These are phyloP conservation scores for Tuber umbilicatum DNA, from an alignment of 495 filamentous ascomycete species.

Conservation along the genomic window DNA sequence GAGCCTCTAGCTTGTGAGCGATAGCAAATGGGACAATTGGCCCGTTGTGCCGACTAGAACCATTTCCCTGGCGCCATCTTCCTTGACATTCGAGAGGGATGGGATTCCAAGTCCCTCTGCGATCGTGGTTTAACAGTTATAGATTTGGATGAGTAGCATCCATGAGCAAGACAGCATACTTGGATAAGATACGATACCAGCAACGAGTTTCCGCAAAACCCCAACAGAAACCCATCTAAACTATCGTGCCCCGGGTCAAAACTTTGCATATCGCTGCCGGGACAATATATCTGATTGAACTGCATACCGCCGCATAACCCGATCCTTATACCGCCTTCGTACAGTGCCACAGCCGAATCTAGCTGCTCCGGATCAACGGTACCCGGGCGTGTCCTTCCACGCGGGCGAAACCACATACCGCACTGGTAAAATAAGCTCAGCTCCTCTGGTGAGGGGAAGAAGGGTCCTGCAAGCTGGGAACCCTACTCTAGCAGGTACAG, in stretches of 20 bases:
- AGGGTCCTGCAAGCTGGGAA: no score
- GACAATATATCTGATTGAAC: no score
- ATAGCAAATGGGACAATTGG: neutral
- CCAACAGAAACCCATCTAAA: neutral
- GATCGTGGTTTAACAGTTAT: neutral
- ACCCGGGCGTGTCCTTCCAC: neutral
- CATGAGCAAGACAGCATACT: neutral
- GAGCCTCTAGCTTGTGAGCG: neutral
- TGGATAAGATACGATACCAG: neutral
- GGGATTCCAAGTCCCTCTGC: neutral
- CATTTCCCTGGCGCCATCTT: neutral
- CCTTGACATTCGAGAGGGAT: neutral
- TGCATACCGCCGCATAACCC: no score
- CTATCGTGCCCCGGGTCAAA: conserved; percentile 3
- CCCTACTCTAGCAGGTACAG: neutral
- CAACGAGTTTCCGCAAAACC: neutral
- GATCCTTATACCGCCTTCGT: neutral
- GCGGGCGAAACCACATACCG: neutral
- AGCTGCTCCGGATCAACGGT: neutral
- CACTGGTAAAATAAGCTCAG: neutral
- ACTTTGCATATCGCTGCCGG: neutral
- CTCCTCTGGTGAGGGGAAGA: neutral
- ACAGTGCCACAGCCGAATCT: neutral
- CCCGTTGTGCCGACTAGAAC: neutral
- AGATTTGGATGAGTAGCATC: neutral